A percentile compares a stretch with the other conserved stretches of the same genome.
Conservation (phyloP, 441 rosid species). For the Gossypium lobatum region DNA sequence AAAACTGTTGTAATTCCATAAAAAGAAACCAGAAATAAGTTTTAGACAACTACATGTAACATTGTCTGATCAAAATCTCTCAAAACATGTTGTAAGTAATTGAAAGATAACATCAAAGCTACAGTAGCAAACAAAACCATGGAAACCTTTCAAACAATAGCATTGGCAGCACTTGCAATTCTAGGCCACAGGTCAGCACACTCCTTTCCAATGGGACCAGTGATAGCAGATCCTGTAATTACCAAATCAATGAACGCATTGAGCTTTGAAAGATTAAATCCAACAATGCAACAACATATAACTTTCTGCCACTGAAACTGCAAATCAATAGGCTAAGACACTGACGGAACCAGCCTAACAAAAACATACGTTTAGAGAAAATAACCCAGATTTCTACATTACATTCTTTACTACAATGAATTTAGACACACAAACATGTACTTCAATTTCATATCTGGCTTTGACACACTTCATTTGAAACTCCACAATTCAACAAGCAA, state of each 20-base stretch:
- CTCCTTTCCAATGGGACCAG: slow-evolving; percentile 66
- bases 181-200: slow-evolving; percentile 70
- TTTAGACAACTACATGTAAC: neutral
- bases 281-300: neutral
- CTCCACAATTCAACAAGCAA: neutral
- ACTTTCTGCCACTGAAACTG: neutral
- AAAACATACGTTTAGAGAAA: neutral
- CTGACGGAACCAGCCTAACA: neutral
- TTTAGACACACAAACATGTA: neutral
- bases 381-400: neutral
- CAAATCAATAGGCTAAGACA: neutral
- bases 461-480: neutral
- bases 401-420: neutral
- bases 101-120: neutral
- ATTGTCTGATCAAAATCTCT: neutral
- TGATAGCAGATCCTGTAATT: slow-evolving; percentile 51
- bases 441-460: too few relatives aligned
- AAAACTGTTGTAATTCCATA: neutral
- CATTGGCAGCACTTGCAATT: slow-evolving; percentile 86
- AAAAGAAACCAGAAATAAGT: neutral
- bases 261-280: neutral
- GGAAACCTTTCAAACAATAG: slow-evolving; percentile 44
- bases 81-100: neutral
- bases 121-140: neutral
- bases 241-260: neutral